A percentile compares a stretch with the other conserved stretches of the same genome.
Evolutionary conservation across 2,329 filamentous ascomycete genomes (phyloP).

Genomic region (Trichothecium sympodiale): DNA sequence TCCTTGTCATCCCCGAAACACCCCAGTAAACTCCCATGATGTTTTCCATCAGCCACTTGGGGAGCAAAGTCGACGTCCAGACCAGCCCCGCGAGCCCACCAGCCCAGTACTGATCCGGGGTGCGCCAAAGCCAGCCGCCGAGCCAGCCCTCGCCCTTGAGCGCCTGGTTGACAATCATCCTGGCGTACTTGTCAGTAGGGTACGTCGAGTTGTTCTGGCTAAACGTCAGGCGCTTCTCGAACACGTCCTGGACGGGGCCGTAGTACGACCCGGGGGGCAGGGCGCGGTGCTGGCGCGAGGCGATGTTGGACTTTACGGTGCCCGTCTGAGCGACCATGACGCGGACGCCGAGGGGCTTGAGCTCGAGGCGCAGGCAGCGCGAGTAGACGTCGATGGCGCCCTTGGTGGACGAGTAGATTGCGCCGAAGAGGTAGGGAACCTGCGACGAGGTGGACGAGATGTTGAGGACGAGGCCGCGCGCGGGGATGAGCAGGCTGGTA

Average conservation of each 20-base stretch:
- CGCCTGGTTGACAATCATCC: conserved; percentile 1
- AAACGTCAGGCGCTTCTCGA: conserved; percentile 32
- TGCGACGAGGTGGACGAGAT: conserved; percentile 40
- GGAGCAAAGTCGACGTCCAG: conserved; percentile 5
- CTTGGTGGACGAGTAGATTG: conserved; percentile 45
- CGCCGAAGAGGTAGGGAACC: conserved; percentile 40
- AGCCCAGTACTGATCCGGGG: conserved; percentile 5
- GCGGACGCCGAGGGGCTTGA: conserved; percentile 41
- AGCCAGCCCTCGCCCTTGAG: conserved; percentile 2
- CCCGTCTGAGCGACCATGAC: conserved; percentile 47
- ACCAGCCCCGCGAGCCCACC: conserved; percentile 5
- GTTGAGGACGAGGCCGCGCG: conserved; percentile 42
- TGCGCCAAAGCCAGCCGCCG: conserved; percentile 1
- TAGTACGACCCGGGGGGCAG: conserved; percentile 38
- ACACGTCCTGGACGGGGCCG: conserved; percentile 30
- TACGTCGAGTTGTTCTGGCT: conserved; percentile 33
- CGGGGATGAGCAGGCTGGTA: conserved; percentile 34
- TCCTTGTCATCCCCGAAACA: conserved; percentile 3
- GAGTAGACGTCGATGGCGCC: conserved; percentile 42
- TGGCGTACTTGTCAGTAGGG: conserved; percentile 2
- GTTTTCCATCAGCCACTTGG: conserved; percentile 3
- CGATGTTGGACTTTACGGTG: conserved; percentile 40
- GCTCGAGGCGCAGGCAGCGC: conserved; percentile 40
- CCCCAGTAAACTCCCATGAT: conserved; percentile 4
- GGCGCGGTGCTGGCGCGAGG: conserved; percentile 24